Evolutionary conservation across 2,329 filamentous ascomycete genomes (phyloP).

Genomic region (Plenodomus biglobosus): DNA sequence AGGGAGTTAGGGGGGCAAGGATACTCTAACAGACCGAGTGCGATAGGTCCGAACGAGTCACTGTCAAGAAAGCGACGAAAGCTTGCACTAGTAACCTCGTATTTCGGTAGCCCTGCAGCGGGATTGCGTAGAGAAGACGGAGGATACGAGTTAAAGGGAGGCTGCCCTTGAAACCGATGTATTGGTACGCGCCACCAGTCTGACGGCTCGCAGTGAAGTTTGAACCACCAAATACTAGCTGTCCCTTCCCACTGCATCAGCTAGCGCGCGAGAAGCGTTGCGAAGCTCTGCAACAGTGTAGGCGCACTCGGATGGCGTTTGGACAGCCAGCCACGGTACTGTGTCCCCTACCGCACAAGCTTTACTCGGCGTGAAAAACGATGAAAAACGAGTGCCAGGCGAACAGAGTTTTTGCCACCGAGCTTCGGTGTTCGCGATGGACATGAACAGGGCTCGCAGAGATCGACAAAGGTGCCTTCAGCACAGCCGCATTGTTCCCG

Average conservation of each 20-base stretch:
- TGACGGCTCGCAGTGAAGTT: constrained; percentile 4
- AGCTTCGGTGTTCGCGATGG: neutral
- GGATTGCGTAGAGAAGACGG: constrained; percentile 6
- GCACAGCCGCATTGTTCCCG: neutral
- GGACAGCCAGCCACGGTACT: neutral
- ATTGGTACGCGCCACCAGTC: neutral
- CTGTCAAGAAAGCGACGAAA: neutral
- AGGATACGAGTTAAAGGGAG: constrained; percentile 4
- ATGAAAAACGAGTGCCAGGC: neutral
- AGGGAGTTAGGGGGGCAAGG: no score
- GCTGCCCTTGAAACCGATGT: neutral
- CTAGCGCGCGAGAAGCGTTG: neutral
- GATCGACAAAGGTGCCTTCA: neutral
- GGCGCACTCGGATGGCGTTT: no score
- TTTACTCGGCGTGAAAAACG: neutral
- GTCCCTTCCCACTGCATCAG: neutral
- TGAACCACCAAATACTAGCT: constrained; percentile 4
- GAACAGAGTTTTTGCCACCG: neutral
- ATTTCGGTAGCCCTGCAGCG: constrained; percentile 12
- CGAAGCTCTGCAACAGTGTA: neutral
- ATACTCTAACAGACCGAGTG: constrained; percentile 15
- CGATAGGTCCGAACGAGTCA: constrained; percentile 1
- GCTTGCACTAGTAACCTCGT: neutral
- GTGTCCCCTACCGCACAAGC: neutral
- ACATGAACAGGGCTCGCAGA: neutral